Base-by-base conservation (phyloP, 345 rosid genomes). In the Geranium rotundifolium region DNA sequence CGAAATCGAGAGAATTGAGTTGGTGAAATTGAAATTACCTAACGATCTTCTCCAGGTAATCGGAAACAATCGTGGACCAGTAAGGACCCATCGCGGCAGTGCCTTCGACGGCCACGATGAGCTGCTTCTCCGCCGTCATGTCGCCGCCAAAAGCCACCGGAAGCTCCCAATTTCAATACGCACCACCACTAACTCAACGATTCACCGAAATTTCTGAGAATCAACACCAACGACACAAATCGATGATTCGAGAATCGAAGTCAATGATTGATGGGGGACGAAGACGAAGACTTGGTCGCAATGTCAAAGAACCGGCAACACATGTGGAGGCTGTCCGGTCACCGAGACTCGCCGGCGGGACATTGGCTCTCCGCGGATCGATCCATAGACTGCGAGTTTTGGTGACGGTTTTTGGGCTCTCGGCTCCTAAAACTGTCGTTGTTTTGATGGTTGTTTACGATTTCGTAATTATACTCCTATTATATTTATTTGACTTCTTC, bases 1-100 rank as follows among this genome's bases (percentile, higher is more conserved):
- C 5, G 17, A 4, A 41, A 59, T 9, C 58, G 58, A 23, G 31
- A n/a, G 29, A 3, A 63, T 1, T 31, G 8, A 59, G 15, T 14
- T 64, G 56, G 18, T 17, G 62, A 39, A 71, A 54, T 15, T 52
- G 19, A 4, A 58, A 23, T 23, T 39, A 88, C 97, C 96, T 83
- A 77, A 93, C 80, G 14, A 90, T 93, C 78, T 93, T 93, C 18
- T 87, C 90, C 49, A 93, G 85, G 72, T 93, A 93, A 74, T 93
- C 96, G 54, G 88, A 81, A 59, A 87, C 67, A 19, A 93, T 69
- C 63, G 80, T 69, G 1, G 77, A 73, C 97, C 99, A 93, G 80
- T 76, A 83, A 34, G 95, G 91, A 12, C 97, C 99, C 83, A 93
- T 72, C 50, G 97, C 95, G 0, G 96, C 96, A 4, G 97, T 90